Conservation (phyloP, 2,329 filamentous ascomycete genomes). For the Fusarium brevicatenulatum region DNA sequence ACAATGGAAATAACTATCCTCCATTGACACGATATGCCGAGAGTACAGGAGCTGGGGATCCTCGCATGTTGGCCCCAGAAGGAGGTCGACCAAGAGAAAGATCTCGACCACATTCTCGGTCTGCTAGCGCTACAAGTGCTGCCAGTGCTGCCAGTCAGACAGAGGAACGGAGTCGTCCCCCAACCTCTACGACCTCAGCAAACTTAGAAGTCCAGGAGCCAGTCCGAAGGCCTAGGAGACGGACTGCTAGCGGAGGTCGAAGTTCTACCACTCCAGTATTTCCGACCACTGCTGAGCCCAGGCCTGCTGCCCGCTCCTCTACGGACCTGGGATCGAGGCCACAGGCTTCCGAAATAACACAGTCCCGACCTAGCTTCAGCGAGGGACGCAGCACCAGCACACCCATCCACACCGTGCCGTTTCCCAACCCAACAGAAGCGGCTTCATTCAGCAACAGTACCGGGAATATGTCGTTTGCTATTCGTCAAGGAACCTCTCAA, state of each 20-base stretch:
- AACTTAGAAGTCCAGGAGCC: slow-evolving; percentile 48
- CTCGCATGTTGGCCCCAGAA: slow-evolving; percentile 45
- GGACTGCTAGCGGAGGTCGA: slow-evolving; percentile 65
- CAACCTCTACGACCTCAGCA: slow-evolving; percentile 47
- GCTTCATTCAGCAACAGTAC: slow-evolving; percentile 18
- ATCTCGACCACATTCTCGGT: slow-evolving; percentile 57
- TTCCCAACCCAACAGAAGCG: slow-evolving; percentile 39
- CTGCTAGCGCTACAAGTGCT: slow-evolving; percentile 54
- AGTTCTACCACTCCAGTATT: slow-evolving; percentile 62
- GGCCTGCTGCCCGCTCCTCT: slow-evolving; percentile 69
- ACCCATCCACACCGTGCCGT: slow-evolving; percentile 45
- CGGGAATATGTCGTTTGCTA: slow-evolving; percentile 52
- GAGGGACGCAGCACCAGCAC: slow-evolving; percentile 57
- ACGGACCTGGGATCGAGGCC: slow-evolving; percentile 68
- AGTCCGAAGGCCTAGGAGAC: slow-evolving; percentile 52
- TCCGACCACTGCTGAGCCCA: slow-evolving; percentile 54
- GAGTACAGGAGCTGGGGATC: slow-evolving; percentile 30
- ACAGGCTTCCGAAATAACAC: slow-evolving; percentile 51
- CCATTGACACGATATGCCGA: slow-evolving; percentile 50
- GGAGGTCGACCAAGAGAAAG: slow-evolving; percentile 46
- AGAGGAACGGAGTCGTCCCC: slow-evolving; percentile 64
- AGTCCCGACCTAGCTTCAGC: slow-evolving; percentile 52
- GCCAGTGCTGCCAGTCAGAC: slow-evolving; percentile 54
- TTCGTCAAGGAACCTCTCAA: slow-evolving; percentile 44
- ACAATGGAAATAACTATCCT: slow-evolving; percentile 49